Percentiles rank a stretch among this genome's conserved stretches.
phyloP scores from a whole-genome alignment of 305 asterid genomes.

The Salvia sclarea region DNA sequence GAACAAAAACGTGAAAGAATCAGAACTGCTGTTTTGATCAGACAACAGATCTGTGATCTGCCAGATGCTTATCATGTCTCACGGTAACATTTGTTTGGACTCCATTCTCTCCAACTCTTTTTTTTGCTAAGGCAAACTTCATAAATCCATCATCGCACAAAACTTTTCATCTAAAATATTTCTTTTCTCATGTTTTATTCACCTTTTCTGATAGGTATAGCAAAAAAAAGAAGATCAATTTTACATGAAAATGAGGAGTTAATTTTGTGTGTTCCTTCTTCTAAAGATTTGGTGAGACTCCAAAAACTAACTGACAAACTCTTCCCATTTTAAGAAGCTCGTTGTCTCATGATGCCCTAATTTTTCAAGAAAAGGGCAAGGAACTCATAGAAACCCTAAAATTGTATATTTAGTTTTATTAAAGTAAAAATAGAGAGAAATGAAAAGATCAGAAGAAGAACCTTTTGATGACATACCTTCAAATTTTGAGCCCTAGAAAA shows the following conservation, averaged over 20 bases:
- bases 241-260: not conserved
- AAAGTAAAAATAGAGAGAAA: not conserved
- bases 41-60: not conserved
- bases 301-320: not conserved
- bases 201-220: not conserved
- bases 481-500: not conserved
- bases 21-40: slow-evolving; percentile 5
- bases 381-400: slow-evolving; percentile 7
- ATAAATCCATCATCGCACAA: not conserved
- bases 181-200: not conserved
- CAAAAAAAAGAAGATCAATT: not conserved
- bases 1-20: slow-evolving; percentile 35
- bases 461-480: not conserved
- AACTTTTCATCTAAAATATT: not conserved
- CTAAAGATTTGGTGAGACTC: not conserved
- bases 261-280: not conserved
- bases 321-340: not conserved
- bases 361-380: not conserved
- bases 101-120: not conserved
- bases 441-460: too few relatives aligned
- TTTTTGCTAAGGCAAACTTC: not conserved
- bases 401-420: not conserved
- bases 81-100: not conserved
- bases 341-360: not conserved
- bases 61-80: slow-evolving; percentile 9